A percentile compares a stretch with the other conserved stretches of the same genome.
phyloP scores from a whole-genome alignment of 1,284 basidiomycete species.

The Nidula niveotomentosa region DNA sequence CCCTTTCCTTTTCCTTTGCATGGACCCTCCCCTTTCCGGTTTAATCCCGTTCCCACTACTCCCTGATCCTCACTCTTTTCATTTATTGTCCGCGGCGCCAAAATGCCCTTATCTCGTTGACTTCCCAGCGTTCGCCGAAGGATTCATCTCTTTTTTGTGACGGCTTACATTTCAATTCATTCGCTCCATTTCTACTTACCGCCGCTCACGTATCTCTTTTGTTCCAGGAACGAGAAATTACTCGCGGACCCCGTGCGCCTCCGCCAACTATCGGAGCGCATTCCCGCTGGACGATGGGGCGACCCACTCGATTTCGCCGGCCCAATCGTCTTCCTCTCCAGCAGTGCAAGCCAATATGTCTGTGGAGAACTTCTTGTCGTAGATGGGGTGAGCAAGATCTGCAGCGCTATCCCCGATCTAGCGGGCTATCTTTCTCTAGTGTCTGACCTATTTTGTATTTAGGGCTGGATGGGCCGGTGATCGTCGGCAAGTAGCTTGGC shows the following conservation, averaged over 20 bases:
- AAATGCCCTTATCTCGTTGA: background rate
- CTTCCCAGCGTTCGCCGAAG: background rate
- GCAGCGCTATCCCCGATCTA: background rate
- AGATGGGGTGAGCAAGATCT: slow-evolving; percentile 56
- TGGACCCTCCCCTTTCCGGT: too few species aligned
- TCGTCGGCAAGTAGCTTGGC: background rate
- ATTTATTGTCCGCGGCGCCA: slow-evolving; percentile 6
- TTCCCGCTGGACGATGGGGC: slow-evolving; percentile 93
- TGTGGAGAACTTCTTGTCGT: slow-evolving; percentile 85
- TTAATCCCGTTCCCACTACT: too few species aligned
- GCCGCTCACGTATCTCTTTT: background rate
- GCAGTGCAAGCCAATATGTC: slow-evolving; percentile 85
- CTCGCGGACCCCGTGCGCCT: slow-evolving; percentile 73
- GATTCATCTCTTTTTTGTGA: background rate
- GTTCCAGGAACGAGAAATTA: slow-evolving; percentile 73
- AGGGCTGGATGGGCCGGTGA: slow-evolving; percentile 72
- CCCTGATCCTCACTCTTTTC: background rate
- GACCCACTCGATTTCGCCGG: slow-evolving; percentile 88
- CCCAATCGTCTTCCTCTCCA: slow-evolving; percentile 88
- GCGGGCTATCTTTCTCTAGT: slow-evolving; percentile 8
- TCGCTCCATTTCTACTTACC: background rate
- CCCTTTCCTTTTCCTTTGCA: background rate
- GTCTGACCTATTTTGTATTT: slow-evolving; percentile 12
- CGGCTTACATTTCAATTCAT: too few species aligned
- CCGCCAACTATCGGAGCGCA: slow-evolving; percentile 90